These are phyloP conservation scores for Penicillium corylophilum DNA, from an alignment of 2,329 filamentous ascomycete species.

Conservation along the genomic window DNA sequence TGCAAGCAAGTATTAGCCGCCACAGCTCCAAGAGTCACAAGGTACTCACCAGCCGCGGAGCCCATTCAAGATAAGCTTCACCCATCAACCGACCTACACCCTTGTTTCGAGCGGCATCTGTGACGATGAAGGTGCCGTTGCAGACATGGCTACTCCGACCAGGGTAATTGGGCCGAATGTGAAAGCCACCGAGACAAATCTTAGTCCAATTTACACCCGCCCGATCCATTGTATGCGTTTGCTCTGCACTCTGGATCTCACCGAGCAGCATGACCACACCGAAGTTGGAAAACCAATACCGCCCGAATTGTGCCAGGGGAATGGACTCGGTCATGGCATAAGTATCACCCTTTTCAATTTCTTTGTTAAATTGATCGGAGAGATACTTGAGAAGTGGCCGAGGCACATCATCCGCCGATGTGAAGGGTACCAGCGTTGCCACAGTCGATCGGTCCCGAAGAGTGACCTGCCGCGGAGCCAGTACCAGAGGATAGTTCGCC, in stretches of 20 bases:
- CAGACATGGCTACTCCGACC: conserved; percentile 88
- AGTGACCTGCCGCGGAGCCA: conserved; percentile 73
- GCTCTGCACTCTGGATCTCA: conserved; percentile 63
- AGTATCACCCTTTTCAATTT: conserved; percentile 88
- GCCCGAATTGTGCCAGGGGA: conserved; percentile 69
- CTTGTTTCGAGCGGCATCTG: conserved; percentile 69
- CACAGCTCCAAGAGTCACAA: not conserved
- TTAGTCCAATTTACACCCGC: conserved; percentile 71
- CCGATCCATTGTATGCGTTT: conserved; percentile 50
- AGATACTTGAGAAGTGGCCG: conserved; percentile 72
- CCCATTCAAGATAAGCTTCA: conserved; percentile 74
- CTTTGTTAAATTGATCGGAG: conserved; percentile 79
- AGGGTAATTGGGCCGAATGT: conserved; percentile 92
- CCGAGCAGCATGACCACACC: conserved; percentile 84
- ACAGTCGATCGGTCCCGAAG: conserved; percentile 80
- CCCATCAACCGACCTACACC: conserved; percentile 75
- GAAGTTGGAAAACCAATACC: conserved; percentile 91
- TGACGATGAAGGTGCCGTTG: conserved; percentile 72
- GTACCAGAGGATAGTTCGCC: conserved; percentile 62
- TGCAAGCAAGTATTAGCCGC: conserved; percentile 30
- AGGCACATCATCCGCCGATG: conserved; percentile 74
- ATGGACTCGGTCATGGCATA: conserved; percentile 84
- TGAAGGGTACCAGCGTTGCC: conserved; percentile 80
- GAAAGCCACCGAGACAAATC: conserved; percentile 84
- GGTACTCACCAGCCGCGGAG: conserved; percentile 58